Conservation (phyloP, 2,329 filamentous ascomycete species). For the Peltaster fructicola region DNA sequence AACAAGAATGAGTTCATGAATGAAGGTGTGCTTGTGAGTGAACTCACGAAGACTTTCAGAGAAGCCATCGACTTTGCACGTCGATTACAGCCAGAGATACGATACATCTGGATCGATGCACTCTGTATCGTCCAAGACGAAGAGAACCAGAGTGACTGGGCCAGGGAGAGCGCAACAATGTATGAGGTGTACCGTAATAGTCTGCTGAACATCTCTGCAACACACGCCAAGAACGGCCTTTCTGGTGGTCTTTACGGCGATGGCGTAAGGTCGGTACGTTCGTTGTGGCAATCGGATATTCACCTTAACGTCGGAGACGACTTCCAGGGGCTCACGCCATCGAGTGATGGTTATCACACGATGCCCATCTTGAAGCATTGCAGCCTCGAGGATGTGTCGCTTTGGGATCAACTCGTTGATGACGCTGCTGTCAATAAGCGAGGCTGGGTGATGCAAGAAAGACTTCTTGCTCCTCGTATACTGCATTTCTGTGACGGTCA, state of each 20-base stretch:
- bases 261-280: no score
- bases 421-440: no score
- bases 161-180: conserved; percentile 7
- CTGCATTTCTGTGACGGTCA: conserved; percentile 5
- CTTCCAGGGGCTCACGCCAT: no score
- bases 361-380: no score
- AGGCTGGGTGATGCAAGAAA: no score
- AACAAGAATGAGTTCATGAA: not conserved
- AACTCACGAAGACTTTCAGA: conserved; percentile 3
- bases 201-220: conserved; percentile 16
- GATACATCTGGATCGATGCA: conserved; percentile 9
- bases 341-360: no score
- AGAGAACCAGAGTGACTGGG: conserved; percentile 8
- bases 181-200: conserved; percentile 15
- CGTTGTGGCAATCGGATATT: no score
- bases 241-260: no score
- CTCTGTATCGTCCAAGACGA: conserved; percentile 7
- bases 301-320: no score
- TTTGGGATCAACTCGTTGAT: no score
- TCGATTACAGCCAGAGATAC: conserved; percentile 1
- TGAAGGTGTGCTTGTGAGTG: not conserved
- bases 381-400: no score
- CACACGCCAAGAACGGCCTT: conserved; percentile 10
- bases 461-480: no score
- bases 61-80: conserved; percentile 3